Evolutionary conservation across 1,284 basidiomycete species (phyloP).

Genomic region (Papiliotrema fonsecae): DNA sequence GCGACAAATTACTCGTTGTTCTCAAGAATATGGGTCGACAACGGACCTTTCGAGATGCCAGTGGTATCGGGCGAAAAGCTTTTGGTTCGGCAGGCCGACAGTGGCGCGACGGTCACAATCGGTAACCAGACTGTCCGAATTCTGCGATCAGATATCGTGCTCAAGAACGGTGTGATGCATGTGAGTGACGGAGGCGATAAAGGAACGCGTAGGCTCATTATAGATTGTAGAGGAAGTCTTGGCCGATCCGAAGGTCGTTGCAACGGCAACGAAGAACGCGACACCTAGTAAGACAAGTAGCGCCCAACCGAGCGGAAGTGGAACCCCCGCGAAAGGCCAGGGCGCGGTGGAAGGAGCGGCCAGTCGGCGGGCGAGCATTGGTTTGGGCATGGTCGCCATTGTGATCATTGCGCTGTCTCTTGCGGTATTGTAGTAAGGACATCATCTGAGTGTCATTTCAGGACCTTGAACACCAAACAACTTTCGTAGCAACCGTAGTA

Average conservation of each 20-base stretch:
- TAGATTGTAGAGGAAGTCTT: constrained; percentile 27
- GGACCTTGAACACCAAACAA: too few relatives aligned
- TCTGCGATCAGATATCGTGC: constrained; percentile 30
- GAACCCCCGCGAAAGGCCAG: too few relatives aligned
- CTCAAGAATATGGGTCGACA: constrained; percentile 21
- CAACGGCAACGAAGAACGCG: too few relatives aligned
- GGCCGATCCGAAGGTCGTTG: neutral
- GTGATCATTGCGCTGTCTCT: too few relatives aligned
- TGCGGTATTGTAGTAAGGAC: too few relatives aligned
- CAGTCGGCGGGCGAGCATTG: too few relatives aligned
- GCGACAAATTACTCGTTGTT: constrained; percentile 32
- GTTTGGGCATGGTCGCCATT: too few relatives aligned
- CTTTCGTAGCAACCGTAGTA: too few relatives aligned
- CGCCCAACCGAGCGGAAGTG: too few relatives aligned
- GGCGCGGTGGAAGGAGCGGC: too few relatives aligned
- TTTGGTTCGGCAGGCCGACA: constrained; percentile 16
- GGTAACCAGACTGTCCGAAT: constrained; percentile 24
- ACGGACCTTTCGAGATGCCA: constrained; percentile 16
- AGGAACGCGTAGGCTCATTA: neutral
- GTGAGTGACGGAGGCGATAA: constrained; percentile 20
- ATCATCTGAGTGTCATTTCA: too few relatives aligned
- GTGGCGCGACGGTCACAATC: constrained; percentile 20
- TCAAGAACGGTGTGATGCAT: constrained; percentile 41
- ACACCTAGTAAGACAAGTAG: neutral
- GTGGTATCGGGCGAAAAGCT: constrained; percentile 27